Percentiles rank a stretch among this genome's conserved stretches.
phyloP scores from a whole-genome alignment of 2,329 filamentous ascomycete species.

The Fusarium foetens region DNA sequence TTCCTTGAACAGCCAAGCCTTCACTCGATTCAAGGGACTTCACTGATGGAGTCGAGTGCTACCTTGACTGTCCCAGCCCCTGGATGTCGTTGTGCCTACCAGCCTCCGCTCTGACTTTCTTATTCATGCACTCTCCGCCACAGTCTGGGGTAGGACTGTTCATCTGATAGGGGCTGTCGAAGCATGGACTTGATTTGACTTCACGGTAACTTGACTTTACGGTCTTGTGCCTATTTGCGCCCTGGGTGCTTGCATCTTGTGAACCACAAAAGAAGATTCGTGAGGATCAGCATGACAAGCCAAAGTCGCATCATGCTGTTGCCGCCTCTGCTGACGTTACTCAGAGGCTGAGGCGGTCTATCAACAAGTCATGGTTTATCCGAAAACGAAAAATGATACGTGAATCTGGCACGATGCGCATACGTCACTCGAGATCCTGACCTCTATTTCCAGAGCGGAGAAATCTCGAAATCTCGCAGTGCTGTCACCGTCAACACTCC shows the following conservation, averaged over 20 bases:
- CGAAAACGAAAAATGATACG: conserved; percentile 27
- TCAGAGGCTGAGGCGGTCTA: conserved; percentile 25
- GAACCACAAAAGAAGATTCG: not conserved
- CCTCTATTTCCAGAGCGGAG: conserved; percentile 20
- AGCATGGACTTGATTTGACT: conserved; percentile 13
- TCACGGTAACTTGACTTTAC: not conserved
- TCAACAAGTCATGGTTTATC: conserved; percentile 13
- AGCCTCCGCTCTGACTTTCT: conserved; percentile 11
- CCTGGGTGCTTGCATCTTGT: not conserved
- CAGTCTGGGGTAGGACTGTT: conserved; percentile 34
- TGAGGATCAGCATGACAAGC: not conserved
- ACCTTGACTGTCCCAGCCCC: conserved; percentile 10
- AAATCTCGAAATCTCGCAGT: not conserved
- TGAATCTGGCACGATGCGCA: conserved; percentile 12
- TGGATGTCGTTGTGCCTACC: conserved; percentile 9
- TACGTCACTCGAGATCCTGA: conserved; percentile 24
- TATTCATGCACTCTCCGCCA: conserved; percentile 17
- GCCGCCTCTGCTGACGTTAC: conserved; percentile 17
- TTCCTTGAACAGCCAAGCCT: conserved; percentile 9
- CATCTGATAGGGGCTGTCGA: conserved; percentile 2
- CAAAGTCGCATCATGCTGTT: not conserved
- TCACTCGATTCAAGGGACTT: conserved; percentile 23
- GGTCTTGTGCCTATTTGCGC: conserved; percentile 4
- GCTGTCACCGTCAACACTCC: not conserved
- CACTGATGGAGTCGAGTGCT: conserved; percentile 6